Evolutionary conservation across 1,284 basidiomycete genomes (phyloP), one percentile per base, ranked within the genome.

Genomic region (Xerocomus alliaceus): DNA sequence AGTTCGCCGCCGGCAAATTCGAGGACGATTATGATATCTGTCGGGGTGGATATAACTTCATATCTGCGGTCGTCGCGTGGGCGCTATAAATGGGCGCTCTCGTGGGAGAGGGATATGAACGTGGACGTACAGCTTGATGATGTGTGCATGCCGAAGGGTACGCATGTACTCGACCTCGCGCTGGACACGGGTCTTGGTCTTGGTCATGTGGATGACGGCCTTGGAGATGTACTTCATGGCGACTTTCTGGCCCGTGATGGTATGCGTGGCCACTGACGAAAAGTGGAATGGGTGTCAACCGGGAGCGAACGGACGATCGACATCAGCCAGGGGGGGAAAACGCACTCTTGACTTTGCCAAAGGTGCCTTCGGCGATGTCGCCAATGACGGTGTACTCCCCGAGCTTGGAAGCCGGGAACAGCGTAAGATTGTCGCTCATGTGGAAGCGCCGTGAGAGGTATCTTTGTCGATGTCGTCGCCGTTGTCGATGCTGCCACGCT

Each of bases 151-250:
- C 49, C 93, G 83, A 24, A 98, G 85, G 42, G 94, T 87, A 63
- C 93, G 89, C 84, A 97, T 92, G 79, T 97, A 97, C 75, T 97
- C 94, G 68, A 97, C 95, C 80, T 99, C 97, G 49, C 95, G 87
- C 77, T 95, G 92, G 24, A 99, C 96, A 56, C 97, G 83, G 53
- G 89, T 91, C 77, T 93, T 95, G 74, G 94, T 97, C 79, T 95
- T 93, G 69, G 94, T 91, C 65, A 90, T 88, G 66, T 92, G 90
- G 63, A 98, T 98, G 71, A 94, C 95, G 60, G 93, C 92, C 75
- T 97, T 95, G 62, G 94, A 95, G 71, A 98, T 95, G 74, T 94
- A 95, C 83, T 98, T 98, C 91, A 99, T 95, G 5, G 97, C 97
- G 46, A 99, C 97, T 68, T 90, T 90, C 74, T 98, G 94, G 0